A percentile compares a stretch with the other conserved stretches of the same genome.
Evolutionary conservation across 202 grass and related monocot species (phyloP).

Genomic region (Panicum virgatum): DNA sequence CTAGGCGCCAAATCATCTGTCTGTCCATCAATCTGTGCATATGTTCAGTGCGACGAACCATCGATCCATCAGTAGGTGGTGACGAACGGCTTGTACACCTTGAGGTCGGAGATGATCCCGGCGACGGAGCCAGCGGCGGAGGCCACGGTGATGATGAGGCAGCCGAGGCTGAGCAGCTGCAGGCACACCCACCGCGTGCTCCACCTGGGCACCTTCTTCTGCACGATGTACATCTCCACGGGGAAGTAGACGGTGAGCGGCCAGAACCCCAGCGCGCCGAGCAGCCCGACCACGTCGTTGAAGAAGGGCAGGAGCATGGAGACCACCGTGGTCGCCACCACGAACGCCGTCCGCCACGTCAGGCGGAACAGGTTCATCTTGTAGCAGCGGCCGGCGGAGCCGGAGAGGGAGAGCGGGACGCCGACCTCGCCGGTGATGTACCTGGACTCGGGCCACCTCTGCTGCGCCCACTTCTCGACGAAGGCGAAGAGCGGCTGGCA

Average conservation of each 20-base stretch:
- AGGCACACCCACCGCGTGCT: constrained; percentile 85
- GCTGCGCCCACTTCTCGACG: constrained; percentile 76
- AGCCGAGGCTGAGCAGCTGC: constrained; percentile 87
- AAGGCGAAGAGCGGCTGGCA: constrained; percentile 95
- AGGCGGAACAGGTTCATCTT: constrained; percentile 74
- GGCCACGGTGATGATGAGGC: constrained; percentile 75
- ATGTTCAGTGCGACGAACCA: not conserved
- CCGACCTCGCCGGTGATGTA: constrained; percentile 57
- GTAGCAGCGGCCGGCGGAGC: constrained; percentile 27
- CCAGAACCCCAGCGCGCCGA: constrained; percentile 84
- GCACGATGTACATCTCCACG: constrained; percentile 77
- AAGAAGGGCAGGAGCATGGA: constrained; percentile 98
- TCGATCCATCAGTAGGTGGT: constrained; percentile 47
- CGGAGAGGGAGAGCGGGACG: constrained; percentile 41
- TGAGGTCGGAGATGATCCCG: constrained; percentile 79
- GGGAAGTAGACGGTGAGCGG: constrained; percentile 67
- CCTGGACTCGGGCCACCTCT: constrained; percentile 58
- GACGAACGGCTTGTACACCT: constrained; percentile 84
- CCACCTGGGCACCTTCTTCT: constrained; percentile 79
- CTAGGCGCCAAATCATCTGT: constrained; percentile 20
- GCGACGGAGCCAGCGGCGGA: constrained; percentile 87
- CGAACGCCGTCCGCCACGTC: constrained; percentile 81
- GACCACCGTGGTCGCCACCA: constrained; percentile 62
- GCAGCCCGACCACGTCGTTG: constrained; percentile 91
- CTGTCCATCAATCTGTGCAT: constrained; percentile 43